phyloP scores from a whole-genome alignment of 208 protist genomes.

The Crithidia expoeki region DNA sequence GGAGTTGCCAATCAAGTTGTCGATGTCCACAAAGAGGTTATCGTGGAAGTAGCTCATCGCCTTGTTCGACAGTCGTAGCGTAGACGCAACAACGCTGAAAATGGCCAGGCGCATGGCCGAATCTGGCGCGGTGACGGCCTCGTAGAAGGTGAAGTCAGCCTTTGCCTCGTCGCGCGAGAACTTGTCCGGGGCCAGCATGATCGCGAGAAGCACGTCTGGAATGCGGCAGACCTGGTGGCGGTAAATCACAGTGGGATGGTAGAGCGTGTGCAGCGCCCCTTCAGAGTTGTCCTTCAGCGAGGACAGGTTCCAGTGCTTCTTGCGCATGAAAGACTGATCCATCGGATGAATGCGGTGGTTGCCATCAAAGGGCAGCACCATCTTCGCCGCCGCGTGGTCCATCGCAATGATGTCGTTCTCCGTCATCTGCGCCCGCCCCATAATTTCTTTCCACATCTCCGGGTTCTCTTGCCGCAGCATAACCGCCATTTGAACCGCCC shows the following conservation, averaged over 20 bases:
- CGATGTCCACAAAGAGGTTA: constrained; percentile 73
- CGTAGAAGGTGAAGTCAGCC: constrained; percentile 88
- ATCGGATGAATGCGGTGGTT: constrained; percentile 81
- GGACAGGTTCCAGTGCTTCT: constrained; percentile 82
- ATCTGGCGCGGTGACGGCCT: constrained; percentile 82
- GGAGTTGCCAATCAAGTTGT: constrained; percentile 76
- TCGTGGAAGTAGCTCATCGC: constrained; percentile 59
- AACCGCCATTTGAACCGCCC: constrained; percentile 69
- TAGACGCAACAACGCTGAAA: constrained; percentile 76
- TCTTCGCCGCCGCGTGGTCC: constrained; percentile 68
- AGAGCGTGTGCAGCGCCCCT: constrained; percentile 57
- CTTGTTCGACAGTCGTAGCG: constrained; percentile 65
- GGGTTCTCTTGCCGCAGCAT: constrained; percentile 60
- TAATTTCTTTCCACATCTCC: constrained; percentile 64
- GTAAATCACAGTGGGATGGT: constrained; percentile 86
- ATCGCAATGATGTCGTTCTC: constrained; percentile 81
- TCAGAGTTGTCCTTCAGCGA: constrained; percentile 49
- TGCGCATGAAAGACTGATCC: constrained; percentile 87
- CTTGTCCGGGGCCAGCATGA: constrained; percentile 71
- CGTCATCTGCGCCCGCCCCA: constrained; percentile 63
- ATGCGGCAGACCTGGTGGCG: constrained; percentile 85
- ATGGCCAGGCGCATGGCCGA: constrained; percentile 74
- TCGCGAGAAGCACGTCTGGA: constrained; percentile 85
- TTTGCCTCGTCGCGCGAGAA: constrained; percentile 83
- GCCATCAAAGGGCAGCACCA: constrained; percentile 83